Evolutionary conservation across 2,329 filamentous ascomycete genomes (phyloP).

Genomic region (Pseudogymnoascus sp.): DNA sequence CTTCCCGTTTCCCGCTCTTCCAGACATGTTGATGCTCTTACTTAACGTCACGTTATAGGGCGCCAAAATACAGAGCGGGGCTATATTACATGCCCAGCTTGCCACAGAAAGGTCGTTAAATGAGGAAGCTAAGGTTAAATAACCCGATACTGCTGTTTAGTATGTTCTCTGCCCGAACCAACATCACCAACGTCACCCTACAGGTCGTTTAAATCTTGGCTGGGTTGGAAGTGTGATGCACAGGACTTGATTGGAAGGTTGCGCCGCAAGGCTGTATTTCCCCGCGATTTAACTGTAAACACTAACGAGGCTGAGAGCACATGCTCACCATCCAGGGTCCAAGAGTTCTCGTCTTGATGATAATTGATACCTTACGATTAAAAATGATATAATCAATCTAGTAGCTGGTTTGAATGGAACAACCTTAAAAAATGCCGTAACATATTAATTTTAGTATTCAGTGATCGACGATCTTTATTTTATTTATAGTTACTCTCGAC

Average conservation of each 20-base stretch:
- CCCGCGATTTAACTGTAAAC: constrained; percentile 1
- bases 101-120: neutral
- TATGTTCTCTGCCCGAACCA: neutral
- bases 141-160: neutral
- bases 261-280: neutral
- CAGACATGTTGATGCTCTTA: neutral
- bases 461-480: neutral
- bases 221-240: neutral
- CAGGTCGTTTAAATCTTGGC: neutral
- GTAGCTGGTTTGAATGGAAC: neutral
- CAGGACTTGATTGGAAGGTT: constrained; percentile 1
- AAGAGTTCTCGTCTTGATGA: constrained; percentile 14
- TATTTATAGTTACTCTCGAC: neutral
- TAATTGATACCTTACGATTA: neutral
- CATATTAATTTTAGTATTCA: neutral
- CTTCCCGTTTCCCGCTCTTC: neutral
- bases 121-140: neutral
- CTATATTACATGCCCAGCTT: neutral
- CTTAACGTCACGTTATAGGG: neutral
- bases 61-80: neutral
- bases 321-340: constrained; percentile 16
- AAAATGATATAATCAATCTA: neutral
- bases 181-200: neutral
- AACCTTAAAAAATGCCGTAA: neutral
- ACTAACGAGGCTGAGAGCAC: constrained; percentile 4